Conservation (phyloP, 139 green algal species). For the Chlorella sorokiniana region DNA sequence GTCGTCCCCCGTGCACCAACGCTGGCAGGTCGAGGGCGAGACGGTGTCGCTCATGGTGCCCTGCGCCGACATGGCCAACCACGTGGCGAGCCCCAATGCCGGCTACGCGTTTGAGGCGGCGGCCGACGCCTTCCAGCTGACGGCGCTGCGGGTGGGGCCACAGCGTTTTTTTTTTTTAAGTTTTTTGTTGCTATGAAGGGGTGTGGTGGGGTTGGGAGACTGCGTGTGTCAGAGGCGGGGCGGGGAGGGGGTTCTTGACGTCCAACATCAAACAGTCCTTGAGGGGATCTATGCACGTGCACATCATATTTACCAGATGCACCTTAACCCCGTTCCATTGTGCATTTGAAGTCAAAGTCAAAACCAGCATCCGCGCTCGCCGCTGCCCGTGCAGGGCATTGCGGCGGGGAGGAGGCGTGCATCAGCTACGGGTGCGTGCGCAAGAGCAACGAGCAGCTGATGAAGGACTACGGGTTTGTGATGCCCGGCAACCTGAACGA, state of each 20-base stretch:
- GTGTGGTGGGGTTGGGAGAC: background rate
- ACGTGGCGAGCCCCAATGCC: constrained; percentile 39
- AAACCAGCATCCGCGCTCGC: background rate
- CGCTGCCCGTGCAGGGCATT: constrained; percentile 32
- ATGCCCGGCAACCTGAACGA: constrained; percentile 47
- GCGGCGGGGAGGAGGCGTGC: constrained; percentile 36
- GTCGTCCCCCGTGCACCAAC: background rate
- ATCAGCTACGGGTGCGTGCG: constrained; percentile 51
- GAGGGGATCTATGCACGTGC: too few relatives aligned
- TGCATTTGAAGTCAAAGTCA: background rate
- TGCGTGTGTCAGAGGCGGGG: background rate
- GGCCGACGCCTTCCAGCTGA: constrained; percentile 39
- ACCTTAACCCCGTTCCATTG: background rate
- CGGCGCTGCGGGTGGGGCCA: constrained; percentile 10
- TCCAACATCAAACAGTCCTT: too few relatives aligned
- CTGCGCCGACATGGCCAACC: constrained; percentile 53
- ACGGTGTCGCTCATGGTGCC: constrained; percentile 52
- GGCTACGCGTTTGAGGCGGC: constrained; percentile 36
- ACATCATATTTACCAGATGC: too few relatives aligned
- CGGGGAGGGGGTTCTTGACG: too few relatives aligned
- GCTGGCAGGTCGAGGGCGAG: constrained; percentile 41
- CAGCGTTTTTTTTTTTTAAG: background rate
- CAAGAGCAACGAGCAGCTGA: constrained; percentile 41
- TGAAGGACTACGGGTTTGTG: constrained; percentile 59
- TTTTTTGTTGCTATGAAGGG: background rate